phyloP scores from a whole-genome alignment of 129 eudicot genomes.

The Saussurea involucrata region DNA sequence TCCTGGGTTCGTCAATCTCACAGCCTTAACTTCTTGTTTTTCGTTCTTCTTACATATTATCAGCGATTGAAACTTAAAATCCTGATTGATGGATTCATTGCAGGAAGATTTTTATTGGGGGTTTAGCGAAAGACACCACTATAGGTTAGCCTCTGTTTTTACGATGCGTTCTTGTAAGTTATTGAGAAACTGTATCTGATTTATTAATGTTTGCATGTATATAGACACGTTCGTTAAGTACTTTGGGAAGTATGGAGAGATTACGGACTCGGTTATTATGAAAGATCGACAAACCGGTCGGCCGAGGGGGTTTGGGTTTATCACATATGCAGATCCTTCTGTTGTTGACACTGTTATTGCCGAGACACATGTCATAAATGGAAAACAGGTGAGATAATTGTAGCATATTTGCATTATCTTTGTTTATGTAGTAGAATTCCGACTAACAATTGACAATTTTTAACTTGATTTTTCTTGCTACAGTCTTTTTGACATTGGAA shows the following conservation, averaged over 20 bases:
- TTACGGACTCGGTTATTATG: conserved; percentile 90
- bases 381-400: conserved; percentile 59
- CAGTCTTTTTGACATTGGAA: background rate
- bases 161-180: background rate
- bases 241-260: conserved; percentile 88
- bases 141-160: conserved; percentile 39
- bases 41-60: background rate
- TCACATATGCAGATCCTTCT: conserved; percentile 83
- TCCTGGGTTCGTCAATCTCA: conserved; percentile 62
- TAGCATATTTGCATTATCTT: background rate
- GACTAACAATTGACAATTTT: background rate
- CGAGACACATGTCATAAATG: conserved; percentile 76
- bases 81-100: conserved; percentile 2
- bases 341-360: conserved; percentile 84
- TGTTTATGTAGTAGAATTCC: background rate
- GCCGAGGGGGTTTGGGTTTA: conserved; percentile 93
- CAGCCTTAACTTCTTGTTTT: background rate
- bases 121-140: conserved; percentile 77
- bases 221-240: conserved; percentile 73
- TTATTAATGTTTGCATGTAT: background rate
- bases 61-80: background rate
- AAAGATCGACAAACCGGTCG: conserved; percentile 79
- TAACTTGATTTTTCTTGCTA: background rate
- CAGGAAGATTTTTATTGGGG: conserved; percentile 94
- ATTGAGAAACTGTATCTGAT: background rate